Conservation (phyloP, 2,329 filamentous ascomycete species). For the Ceratocystis eucalypticola region DNA sequence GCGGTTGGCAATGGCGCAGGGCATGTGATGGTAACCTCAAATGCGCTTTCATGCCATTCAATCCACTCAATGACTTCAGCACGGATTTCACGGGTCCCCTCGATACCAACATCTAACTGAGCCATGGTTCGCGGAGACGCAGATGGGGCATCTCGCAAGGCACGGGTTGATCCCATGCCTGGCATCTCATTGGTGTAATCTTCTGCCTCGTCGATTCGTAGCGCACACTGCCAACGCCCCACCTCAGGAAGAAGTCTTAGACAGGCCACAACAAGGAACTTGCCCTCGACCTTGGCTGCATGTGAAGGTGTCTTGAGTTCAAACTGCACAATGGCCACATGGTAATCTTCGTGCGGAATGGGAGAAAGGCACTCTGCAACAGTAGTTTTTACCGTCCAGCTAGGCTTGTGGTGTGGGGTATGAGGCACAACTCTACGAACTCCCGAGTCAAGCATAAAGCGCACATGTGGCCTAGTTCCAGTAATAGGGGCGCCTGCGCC, state of each 20-base stretch:
- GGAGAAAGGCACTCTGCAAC: conserved; percentile 14
- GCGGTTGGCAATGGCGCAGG: neutral
- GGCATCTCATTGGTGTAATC: conserved; percentile 19
- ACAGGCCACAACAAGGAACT: conserved; percentile 18
- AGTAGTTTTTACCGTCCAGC: conserved; percentile 11
- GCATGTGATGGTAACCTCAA: conserved; percentile 16
- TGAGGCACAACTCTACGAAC: conserved; percentile 14
- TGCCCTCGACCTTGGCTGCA: conserved; percentile 15
- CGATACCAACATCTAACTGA: conserved; percentile 16
- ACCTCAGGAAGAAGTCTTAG: conserved; percentile 9
- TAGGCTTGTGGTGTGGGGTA: conserved; percentile 14
- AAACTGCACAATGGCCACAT: conserved; percentile 16
- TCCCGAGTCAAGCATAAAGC: conserved; percentile 13
- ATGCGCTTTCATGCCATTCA: conserved; percentile 18
- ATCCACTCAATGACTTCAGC: conserved; percentile 18
- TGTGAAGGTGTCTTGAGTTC: conserved; percentile 16
- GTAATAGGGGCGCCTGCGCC: neutral
- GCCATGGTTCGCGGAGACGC: conserved; percentile 12
- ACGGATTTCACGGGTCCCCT: conserved; percentile 16
- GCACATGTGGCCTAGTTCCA: conserved; percentile 10
- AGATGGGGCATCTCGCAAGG: conserved; percentile 1
- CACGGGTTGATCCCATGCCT: conserved; percentile 1
- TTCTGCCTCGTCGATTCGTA: conserved; percentile 16
- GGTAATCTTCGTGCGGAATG: conserved; percentile 17
- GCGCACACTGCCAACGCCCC: conserved; percentile 17